Conservation (phyloP, 73 alveolate genomes). For the Paramecium primaurelia region DNA sequence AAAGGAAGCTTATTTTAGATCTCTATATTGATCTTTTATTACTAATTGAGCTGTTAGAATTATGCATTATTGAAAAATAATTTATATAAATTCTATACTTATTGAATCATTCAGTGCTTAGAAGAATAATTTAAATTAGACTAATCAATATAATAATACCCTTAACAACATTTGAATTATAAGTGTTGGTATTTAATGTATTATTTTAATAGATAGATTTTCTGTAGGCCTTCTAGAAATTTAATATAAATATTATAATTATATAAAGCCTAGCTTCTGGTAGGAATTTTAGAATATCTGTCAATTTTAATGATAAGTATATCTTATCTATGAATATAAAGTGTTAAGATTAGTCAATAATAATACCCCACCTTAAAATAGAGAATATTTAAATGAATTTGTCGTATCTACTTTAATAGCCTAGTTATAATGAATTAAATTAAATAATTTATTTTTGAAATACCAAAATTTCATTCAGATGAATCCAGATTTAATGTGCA, state of each 20-base stretch:
- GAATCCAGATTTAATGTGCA: neutral
- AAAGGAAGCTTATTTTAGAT: neutral
- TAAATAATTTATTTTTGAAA: neutral
- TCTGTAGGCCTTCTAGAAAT: neutral
- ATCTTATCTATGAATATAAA: neutral
- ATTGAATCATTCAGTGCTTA: neutral
- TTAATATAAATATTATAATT: neutral
- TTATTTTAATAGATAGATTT: neutral
- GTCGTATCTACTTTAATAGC: neutral
- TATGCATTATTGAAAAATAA: neutral
- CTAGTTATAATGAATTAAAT: neutral
- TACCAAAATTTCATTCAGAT: neutral
- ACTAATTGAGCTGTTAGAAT: neutral
- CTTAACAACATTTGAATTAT: neutral
- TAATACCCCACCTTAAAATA: neutral
- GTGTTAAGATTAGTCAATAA: neutral
- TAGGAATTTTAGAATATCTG: neutral
- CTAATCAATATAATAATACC: neutral
- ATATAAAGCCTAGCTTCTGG: neutral
- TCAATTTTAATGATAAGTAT: neutral
- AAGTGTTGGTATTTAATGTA: neutral
- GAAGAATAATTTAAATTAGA: neutral
- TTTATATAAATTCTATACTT: neutral
- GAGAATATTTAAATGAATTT: neutral
- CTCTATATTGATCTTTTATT: neutral